These are phyloP conservation scores for Tremellales sp. DNA, from an alignment of 1,284 basidiomycete species.

Conservation along the genomic window DNA sequence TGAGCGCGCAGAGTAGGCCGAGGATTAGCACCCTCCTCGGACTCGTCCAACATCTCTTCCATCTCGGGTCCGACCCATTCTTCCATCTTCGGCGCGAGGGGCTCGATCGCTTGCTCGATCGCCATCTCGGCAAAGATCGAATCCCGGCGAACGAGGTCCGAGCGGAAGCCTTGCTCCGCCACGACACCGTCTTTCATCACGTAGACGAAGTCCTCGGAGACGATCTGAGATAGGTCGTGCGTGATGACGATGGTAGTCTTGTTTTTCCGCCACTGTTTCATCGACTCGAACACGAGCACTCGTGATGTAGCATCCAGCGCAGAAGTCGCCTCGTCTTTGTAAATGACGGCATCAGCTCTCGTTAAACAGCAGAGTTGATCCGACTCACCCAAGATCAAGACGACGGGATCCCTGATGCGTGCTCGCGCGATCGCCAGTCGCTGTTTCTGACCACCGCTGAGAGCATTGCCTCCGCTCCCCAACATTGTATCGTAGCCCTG, in stretches of 20 bases:
- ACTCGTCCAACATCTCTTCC: constrained; percentile 41
- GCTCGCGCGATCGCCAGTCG: constrained; percentile 87
- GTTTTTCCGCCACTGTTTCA: constrained; percentile 75
- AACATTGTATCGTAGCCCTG: constrained; percentile 83
- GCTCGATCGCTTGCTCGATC: constrained; percentile 42
- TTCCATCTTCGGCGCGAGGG: constrained; percentile 37
- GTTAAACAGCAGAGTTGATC: constrained; percentile 1
- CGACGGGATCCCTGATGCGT: constrained; percentile 75
- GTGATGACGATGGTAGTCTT: constrained; percentile 95
- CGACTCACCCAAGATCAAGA: constrained; percentile 80
- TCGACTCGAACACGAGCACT: constrained; percentile 80
- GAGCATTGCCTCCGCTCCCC: constrained; percentile 66
- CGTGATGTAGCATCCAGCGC: constrained; percentile 88
- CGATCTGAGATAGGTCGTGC: constrained; percentile 86
- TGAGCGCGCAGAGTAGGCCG: constrained; percentile 10
- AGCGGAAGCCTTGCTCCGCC: constrained; percentile 83
- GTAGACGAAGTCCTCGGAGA: constrained; percentile 78
- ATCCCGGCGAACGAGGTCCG: constrained; percentile 59
- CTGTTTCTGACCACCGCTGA: constrained; percentile 93
- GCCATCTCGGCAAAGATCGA: constrained; percentile 50
- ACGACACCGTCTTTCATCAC: constrained; percentile 77
- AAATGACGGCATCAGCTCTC: background rate
- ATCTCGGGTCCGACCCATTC: constrained; percentile 35
- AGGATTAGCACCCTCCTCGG: constrained; percentile 11
- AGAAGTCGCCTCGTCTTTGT: constrained; percentile 88